Percentiles rank a stretch among this genome's conserved stretches.
phyloP scores from a whole-genome alignment of 805 yeast genomes.

The Pichia heedii region DNA sequence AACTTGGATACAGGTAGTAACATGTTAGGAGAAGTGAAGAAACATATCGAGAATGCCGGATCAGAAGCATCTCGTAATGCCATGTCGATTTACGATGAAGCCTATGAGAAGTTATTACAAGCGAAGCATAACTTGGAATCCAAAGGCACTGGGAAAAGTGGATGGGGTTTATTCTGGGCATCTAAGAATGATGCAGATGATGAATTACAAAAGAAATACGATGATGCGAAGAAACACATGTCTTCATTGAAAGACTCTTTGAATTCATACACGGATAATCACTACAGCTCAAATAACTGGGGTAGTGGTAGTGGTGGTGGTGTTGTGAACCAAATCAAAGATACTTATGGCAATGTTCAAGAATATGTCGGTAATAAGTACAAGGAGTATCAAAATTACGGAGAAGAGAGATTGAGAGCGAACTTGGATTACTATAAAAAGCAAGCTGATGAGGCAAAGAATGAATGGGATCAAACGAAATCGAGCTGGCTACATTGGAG shows the following conservation, averaged over 20 bases:
- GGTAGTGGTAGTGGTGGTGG: constrained; percentile 1
- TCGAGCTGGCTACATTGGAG: constrained; percentile 24
- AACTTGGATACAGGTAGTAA: background rate
- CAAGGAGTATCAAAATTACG: constrained; percentile 13
- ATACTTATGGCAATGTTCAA: constrained; percentile 8
- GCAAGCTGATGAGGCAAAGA: constrained; percentile 18
- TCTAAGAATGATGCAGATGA: constrained; percentile 20
- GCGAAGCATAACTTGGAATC: constrained; percentile 27
- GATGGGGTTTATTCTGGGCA: constrained; percentile 8
- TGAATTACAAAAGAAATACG: constrained; percentile 9
- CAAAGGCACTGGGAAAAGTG: constrained; percentile 24
- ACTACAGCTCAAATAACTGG: no score
- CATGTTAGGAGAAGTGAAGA: constrained; percentile 1
- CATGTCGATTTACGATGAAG: constrained; percentile 18
- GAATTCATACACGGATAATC: no score
- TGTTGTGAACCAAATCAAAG: constrained; percentile 6
- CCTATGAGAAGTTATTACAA: constrained; percentile 21
- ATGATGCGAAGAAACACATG: constrained; percentile 11
- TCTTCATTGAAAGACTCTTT: constrained; percentile 11
- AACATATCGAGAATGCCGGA: background rate
- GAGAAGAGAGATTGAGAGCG: constrained; percentile 18
- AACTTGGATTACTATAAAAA: constrained; percentile 18
- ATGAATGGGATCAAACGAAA: constrained; percentile 19
- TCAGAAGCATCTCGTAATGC: constrained; percentile 10
- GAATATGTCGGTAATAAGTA: constrained; percentile 27